A percentile compares a stretch with the other conserved stretches of the same genome.
Conservation (phyloP, 2,329 filamentous ascomycete species). For the Botryosphaeria dothidea region DNA sequence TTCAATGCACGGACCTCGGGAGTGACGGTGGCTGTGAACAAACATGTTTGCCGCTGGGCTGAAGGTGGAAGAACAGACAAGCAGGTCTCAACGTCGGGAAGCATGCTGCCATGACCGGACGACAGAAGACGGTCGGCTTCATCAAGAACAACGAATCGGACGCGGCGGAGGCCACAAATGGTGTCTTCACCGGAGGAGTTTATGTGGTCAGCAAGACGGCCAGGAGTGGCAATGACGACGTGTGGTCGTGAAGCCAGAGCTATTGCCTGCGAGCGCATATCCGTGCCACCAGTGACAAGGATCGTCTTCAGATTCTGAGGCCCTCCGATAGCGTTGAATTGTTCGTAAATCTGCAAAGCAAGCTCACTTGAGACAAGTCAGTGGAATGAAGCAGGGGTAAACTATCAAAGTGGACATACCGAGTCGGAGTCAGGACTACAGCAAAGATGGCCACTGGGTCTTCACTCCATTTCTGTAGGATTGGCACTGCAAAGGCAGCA, state of each 20-base stretch:
- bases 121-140: slow-evolving; percentile 90
- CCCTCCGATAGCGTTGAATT: slow-evolving; percentile 89
- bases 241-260: slow-evolving; percentile 81
- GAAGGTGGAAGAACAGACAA: slow-evolving; percentile 78
- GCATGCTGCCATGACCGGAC: slow-evolving; percentile 77
- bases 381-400: background rate
- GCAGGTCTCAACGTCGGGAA: slow-evolving; percentile 91
- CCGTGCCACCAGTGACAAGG: slow-evolving; percentile 87
- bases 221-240: slow-evolving; percentile 91
- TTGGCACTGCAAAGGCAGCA: slow-evolving; percentile 90
- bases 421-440: slow-evolving; percentile 83
- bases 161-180: slow-evolving; percentile 74
- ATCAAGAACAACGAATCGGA: slow-evolving; percentile 86
- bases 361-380: slow-evolving; percentile 64
- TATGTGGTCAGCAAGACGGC: slow-evolving; percentile 91
- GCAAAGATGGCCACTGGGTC: slow-evolving; percentile 92
- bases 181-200: slow-evolving; percentile 89
- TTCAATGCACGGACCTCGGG: slow-evolving; percentile 87
- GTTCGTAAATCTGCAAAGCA: slow-evolving; percentile 93
- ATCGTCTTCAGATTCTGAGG: slow-evolving; percentile 84
- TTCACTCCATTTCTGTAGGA: slow-evolving; percentile 88
- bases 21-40: slow-evolving; percentile 96
- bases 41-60: slow-evolving; percentile 79
- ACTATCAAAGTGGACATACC: slow-evolving; percentile 45
- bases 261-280: slow-evolving; percentile 90